Conservation (phyloP, 2,329 filamentous ascomycete species). For the Penicillium sp. region DNA sequence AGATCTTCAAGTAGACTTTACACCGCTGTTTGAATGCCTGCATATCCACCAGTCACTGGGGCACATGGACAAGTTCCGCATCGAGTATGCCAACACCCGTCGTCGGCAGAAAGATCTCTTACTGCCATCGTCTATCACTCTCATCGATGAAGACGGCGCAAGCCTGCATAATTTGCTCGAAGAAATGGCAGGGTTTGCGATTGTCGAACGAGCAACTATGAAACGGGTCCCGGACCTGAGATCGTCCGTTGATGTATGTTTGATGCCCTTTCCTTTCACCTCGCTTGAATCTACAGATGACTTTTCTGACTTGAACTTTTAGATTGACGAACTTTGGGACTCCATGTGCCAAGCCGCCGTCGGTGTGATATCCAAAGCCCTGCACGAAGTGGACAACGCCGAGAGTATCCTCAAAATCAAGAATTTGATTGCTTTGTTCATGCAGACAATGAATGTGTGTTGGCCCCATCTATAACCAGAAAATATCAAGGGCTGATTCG, state of each 20-base stretch:
- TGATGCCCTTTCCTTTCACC: neutral
- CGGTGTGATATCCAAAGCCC: conserved; percentile 72
- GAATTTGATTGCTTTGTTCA: conserved; percentile 86
- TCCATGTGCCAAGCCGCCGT: conserved; percentile 93
- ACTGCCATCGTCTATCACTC: conserved; percentile 70
- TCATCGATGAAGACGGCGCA: conserved; percentile 78
- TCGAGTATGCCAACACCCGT: conserved; percentile 88
- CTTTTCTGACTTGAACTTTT: neutral
- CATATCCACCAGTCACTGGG: conserved; percentile 96
- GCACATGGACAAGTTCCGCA: conserved; percentile 84
- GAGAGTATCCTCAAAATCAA: conserved; percentile 94
- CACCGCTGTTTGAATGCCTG: conserved; percentile 86
- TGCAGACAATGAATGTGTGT: conserved; percentile 92
- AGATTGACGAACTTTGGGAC: conserved; percentile 98
- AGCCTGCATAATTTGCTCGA: conserved; percentile 88
- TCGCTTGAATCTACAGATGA: neutral
- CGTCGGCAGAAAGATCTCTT: conserved; percentile 89
- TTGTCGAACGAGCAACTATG: conserved; percentile 94
- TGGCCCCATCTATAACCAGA: neutral
- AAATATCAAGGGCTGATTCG: conserved; percentile 7
- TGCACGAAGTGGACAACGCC: conserved; percentile 79
- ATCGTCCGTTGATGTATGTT: conserved; percentile 70
- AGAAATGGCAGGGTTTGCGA: conserved; percentile 92
- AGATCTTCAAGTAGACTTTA: conserved; percentile 91
- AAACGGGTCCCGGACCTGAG: conserved; percentile 79